A percentile compares a stretch with the other conserved stretches of the same genome.
These are phyloP conservation scores for Murraya koenigii DNA, from an alignment of 345 rosid species.

Conservation along the genomic window DNA sequence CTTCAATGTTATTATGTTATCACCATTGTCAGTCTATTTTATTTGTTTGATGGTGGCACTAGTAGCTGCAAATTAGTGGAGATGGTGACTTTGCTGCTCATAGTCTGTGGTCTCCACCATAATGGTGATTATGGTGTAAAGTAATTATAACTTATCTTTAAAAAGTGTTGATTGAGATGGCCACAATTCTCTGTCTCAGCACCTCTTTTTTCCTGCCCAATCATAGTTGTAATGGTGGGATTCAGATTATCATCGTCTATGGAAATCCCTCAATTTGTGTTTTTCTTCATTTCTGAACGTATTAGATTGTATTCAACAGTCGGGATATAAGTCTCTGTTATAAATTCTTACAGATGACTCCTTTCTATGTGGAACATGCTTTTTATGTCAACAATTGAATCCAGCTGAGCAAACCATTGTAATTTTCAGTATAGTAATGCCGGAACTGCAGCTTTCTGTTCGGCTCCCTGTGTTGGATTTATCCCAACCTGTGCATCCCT, in stretches of 20 bases:
- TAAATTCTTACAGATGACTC: not conserved
- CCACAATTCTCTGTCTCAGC: not conserved
- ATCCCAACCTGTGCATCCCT: conserved; percentile 39
- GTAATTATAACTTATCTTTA: not conserved
- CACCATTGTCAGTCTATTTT: not conserved
- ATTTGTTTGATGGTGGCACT: not conserved
- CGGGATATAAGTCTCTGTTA: not conserved
- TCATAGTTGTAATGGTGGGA: not conserved
- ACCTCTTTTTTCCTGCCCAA: conserved; percentile 6
- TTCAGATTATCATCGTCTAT: not conserved
- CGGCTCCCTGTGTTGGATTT: conserved; percentile 72
- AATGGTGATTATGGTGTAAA: not conserved
- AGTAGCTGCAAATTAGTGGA: not conserved
- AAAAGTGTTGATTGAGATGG: conserved; percentile 11
- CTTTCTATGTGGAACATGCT: conserved; percentile 6
- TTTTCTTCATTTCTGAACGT: not conserved
- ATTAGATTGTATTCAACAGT: not conserved
- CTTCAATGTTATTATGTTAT: not conserved
- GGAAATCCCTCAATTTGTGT: conserved; percentile 20
- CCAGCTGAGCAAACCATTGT: conserved; percentile 13
- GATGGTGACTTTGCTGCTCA: conserved; percentile 7
- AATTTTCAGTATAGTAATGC: conserved; percentile 32
- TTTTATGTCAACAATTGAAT: conserved; percentile 4
- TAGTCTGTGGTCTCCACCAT: conserved; percentile 33
- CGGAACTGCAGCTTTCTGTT: conserved; percentile 31